A percentile compares a stretch with the other conserved stretches of the same genome.
These are phyloP conservation scores for Zalerion maritima DNA, from an alignment of 495 filamentous ascomycete species.

Conservation along the genomic window DNA sequence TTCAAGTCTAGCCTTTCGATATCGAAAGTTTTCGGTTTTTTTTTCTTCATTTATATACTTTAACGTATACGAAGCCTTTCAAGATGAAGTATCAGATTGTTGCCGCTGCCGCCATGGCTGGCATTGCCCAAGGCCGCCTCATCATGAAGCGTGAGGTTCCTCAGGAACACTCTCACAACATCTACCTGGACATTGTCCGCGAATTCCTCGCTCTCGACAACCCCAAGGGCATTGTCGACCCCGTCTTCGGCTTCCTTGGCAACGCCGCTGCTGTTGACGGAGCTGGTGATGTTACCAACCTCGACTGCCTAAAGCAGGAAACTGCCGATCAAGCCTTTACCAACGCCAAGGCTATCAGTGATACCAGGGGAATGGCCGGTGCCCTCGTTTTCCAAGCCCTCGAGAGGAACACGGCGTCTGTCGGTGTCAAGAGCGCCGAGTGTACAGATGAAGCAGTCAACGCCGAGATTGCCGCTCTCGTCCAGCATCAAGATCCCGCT, in stretches of 20 bases:
- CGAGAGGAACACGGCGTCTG: constrained; percentile 45
- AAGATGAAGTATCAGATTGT: constrained; percentile 31
- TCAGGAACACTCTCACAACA: constrained; percentile 43
- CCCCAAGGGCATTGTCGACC: constrained; percentile 40
- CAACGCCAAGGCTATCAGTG: constrained; percentile 47
- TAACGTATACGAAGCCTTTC: constrained; percentile 19
- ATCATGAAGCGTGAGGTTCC: constrained; percentile 25
- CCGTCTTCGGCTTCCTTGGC: constrained; percentile 51
- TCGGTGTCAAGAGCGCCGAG: constrained; percentile 36
- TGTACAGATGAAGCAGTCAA: constrained; percentile 48
- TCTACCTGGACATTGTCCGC: constrained; percentile 31
- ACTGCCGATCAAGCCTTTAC: constrained; percentile 57
- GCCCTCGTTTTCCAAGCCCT: constrained; percentile 48
- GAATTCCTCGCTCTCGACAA: constrained; percentile 40
- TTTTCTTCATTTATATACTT: constrained; percentile 11
- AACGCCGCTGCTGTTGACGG: constrained; percentile 42
- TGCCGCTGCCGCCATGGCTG: constrained; percentile 16
- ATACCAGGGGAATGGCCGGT: constrained; percentile 38
- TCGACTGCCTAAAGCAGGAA: constrained; percentile 52
- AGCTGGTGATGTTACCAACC: constrained; percentile 39
- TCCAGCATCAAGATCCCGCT: constrained; percentile 52
- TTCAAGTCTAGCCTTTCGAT: constrained; percentile 1
- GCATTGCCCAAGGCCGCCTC: constrained; percentile 16
- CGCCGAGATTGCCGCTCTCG: constrained; percentile 49
- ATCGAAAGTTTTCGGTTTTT: constrained; percentile 8